Base-by-base conservation (phyloP, 345 rosid species). In the Moricandia arvensis region DNA sequence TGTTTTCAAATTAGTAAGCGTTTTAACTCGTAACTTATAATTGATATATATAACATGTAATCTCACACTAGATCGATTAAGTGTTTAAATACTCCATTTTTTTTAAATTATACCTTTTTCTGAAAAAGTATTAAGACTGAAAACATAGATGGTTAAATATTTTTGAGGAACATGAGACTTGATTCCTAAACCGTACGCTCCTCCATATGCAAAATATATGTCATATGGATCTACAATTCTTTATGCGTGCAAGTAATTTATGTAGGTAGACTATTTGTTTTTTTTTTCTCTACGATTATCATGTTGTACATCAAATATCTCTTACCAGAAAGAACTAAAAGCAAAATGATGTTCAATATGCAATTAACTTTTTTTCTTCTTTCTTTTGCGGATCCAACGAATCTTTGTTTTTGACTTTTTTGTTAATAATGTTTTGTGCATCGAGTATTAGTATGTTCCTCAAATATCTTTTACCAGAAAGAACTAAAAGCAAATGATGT, bases 381-480 rank as follows among this genome's bases (percentile, higher is more conserved):
- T 63, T 29, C 49, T 75, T 49, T 34, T 34, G 12, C n/a, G 79
- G 74, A 75, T 75, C 79, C 79, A 75, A 75, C 68, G 79, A 51
- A 49, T 66, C 78, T 66, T 68, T 68, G 68, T 68, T 24, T 68
- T 51, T 68, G 61, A 68, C 63, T 21, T 51, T 75, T 43, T 68
- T 27, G 61, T 34, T 47, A 38, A 60, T 60, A 60, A 33, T 59
- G 53, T 49, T 75, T 60, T 18, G 37, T 30, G 78, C 66, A 71
- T 75, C 38, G 63, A 68, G 35, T 66, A 57, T 21, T 21, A 21
- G 24, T 21, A 21, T 21, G 24, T 21, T 21, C 24, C 24, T 21
- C 61, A 57, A 35, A 35, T 5, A 29, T 31, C 11, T 66, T 29
- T 31, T 21, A 58, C 21, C 18, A 34, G 26, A 21, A 35, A 31